These are phyloP conservation scores for Lipomyces anomalus DNA, from an alignment of 805 yeast genomes.

Conservation along the genomic window DNA sequence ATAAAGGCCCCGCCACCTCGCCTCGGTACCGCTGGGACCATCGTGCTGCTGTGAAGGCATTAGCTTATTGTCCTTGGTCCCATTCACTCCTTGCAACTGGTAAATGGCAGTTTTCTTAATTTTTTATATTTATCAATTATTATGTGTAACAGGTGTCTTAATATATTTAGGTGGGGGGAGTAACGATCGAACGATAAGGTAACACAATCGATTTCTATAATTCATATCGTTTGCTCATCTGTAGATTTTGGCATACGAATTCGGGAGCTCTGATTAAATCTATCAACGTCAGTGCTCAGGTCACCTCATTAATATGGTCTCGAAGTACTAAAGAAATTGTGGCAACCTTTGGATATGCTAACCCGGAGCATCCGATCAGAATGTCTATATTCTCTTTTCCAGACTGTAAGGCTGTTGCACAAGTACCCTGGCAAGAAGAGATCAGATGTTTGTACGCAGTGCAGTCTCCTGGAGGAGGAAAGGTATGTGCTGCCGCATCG, in stretches of 20 bases:
- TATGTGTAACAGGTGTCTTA: background rate
- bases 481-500: constrained; percentile 65
- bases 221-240: background rate
- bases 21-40: constrained; percentile 50
- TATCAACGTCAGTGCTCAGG: constrained; percentile 59
- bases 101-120: background rate
- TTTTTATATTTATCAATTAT: background rate
- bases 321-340: constrained; percentile 53
- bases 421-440: constrained; percentile 27
- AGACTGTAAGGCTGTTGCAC: constrained; percentile 35
- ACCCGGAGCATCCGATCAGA: constrained; percentile 45
- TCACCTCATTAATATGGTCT: constrained; percentile 79
- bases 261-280: constrained; percentile 66
- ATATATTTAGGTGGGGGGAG: constrained; percentile 71
- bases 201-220: too few species aligned
- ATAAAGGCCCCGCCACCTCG: constrained; percentile 39
- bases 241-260: constrained; percentile 75
- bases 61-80: constrained; percentile 90
- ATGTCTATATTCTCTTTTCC: constrained; percentile 67
- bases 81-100: constrained; percentile 66
- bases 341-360: constrained; percentile 79
- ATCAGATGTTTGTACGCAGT: constrained; percentile 63
- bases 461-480: constrained; percentile 57
- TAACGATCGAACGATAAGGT: constrained; percentile 58
- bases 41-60: constrained; percentile 82